A percentile compares a stretch with the other conserved stretches of the same genome.
These are phyloP conservation scores for Trypanosoma mega DNA, from an alignment of 208 protist genomes.

Conservation along the genomic window DNA sequence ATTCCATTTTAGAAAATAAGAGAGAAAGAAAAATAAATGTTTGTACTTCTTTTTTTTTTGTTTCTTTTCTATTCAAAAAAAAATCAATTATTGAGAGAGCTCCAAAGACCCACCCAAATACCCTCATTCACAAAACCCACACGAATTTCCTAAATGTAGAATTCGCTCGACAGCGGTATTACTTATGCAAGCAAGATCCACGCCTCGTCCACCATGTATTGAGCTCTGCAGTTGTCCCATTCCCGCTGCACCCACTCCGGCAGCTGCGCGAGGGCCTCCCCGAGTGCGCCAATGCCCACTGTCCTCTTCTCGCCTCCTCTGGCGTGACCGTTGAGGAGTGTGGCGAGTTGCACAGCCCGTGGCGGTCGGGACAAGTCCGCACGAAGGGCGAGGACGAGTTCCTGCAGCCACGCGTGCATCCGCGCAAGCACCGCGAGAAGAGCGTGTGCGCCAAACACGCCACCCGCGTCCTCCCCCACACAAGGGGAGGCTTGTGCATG, in stretches of 20 bases:
- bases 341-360: conserved; percentile 32
- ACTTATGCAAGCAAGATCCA: conserved; percentile 33
- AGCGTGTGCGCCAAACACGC: conserved; percentile 30
- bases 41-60: conserved; percentile 1
- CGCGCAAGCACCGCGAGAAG: conserved; percentile 42
- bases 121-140: background rate
- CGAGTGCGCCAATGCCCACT: conserved; percentile 11
- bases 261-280: conserved; percentile 12
- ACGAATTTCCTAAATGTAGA: no score
- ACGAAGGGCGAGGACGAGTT: conserved; percentile 46
- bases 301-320: no score
- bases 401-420: conserved; percentile 64
- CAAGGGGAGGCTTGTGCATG: background rate
- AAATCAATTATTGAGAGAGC: conserved; percentile 8
- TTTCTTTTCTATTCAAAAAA: conserved; percentile 1
- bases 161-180: no score
- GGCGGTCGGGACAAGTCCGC: conserved; percentile 27
- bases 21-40: no score
- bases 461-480: background rate
- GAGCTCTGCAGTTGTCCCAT: conserved; percentile 32
- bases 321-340: conserved; percentile 1
- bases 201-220: conserved; percentile 46
- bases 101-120: background rate
- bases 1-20: no score
- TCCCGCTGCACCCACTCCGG: conserved; percentile 10